Evolutionary conservation across 2,329 filamentous ascomycete species (phyloP).

Genomic region (Alternaria sp.): DNA sequence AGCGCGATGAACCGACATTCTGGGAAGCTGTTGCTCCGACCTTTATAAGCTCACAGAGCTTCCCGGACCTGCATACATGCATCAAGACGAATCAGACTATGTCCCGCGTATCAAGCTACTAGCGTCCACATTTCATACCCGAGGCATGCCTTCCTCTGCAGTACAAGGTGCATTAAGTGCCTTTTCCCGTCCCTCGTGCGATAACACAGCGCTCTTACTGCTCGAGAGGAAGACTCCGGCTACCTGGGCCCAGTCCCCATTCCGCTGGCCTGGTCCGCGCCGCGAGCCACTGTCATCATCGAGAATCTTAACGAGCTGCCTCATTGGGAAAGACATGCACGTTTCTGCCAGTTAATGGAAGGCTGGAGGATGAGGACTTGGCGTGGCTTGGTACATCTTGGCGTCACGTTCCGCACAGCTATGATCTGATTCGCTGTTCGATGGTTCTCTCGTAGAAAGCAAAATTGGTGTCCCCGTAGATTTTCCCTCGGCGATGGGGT

Average conservation of each 20-base stretch:
- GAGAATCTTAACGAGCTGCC: conserved; percentile 30
- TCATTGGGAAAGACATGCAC: conserved; percentile 24
- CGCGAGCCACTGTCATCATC: conserved; percentile 28
- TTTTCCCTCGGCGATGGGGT: conserved; percentile 20
- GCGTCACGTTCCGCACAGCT: conserved; percentile 28
- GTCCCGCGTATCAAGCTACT: conserved; percentile 8
- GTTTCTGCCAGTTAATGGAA: conserved; percentile 14
- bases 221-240: conserved; percentile 28
- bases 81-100: conserved; percentile 8
- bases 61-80: conserved; percentile 29
- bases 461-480: conserved; percentile 4
- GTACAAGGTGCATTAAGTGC: conserved; percentile 14
- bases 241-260: conserved; percentile 23
- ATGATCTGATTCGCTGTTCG: conserved; percentile 23
- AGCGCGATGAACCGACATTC: conserved; percentile 25
- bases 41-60: conserved; percentile 41
- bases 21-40: conserved; percentile 18
- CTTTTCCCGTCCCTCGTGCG: conserved; percentile 35
- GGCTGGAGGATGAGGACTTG: conserved; percentile 2
- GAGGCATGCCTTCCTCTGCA: conserved; percentile 15
- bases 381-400: conserved; percentile 16
- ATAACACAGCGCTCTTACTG: conserved; percentile 39
- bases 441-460: neutral
- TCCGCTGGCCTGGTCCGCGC: conserved; percentile 26
- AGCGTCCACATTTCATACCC: conserved; percentile 20